Conservation (phyloP, 176 grass and related monocot genomes). For the Tillandsia leiboldiana region DNA sequence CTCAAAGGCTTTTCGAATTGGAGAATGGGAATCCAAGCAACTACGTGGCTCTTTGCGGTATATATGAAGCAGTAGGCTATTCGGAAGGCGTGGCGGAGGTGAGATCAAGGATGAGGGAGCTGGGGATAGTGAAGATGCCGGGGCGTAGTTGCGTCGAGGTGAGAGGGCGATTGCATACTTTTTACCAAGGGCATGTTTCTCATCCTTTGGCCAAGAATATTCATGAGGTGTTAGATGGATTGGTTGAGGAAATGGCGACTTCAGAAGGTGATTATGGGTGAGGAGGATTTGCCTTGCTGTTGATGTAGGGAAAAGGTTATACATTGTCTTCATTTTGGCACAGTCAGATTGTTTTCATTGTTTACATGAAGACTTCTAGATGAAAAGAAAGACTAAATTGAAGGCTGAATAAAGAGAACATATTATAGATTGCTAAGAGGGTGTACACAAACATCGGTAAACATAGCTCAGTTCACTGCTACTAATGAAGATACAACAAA, state of each 20-base stretch:
- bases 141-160: slow-evolving; percentile 45
- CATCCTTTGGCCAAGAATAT: slow-evolving; percentile 25
- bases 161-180: slow-evolving; percentile 35
- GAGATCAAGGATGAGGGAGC: slow-evolving; percentile 53
- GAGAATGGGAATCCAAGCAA: slow-evolving; percentile 49
- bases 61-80: slow-evolving; percentile 37
- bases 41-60: slow-evolving; percentile 40
- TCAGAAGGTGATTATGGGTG: slow-evolving; percentile 20
- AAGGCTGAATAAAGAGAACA: too few relatives aligned
- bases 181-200: slow-evolving; percentile 40
- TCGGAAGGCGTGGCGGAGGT: slow-evolving; percentile 31
- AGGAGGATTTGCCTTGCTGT: not conserved
- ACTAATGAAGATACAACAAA: too few relatives aligned
- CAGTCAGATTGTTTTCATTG: too few relatives aligned
- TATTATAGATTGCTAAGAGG: too few relatives aligned
- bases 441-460: too few relatives aligned
- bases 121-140: slow-evolving; percentile 54
- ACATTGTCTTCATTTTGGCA: too few relatives aligned
- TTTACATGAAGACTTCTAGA: too few relatives aligned
- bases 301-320: too few relatives aligned
- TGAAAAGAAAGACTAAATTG: too few relatives aligned
- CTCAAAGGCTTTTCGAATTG: slow-evolving; percentile 47
- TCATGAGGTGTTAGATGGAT: slow-evolving; percentile 26
- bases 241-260: slow-evolving; percentile 20
- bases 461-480: too few relatives aligned